Evolutionary conservation across 805 yeast species (phyloP).

Genomic region (Peterozyma xylosa): DNA sequence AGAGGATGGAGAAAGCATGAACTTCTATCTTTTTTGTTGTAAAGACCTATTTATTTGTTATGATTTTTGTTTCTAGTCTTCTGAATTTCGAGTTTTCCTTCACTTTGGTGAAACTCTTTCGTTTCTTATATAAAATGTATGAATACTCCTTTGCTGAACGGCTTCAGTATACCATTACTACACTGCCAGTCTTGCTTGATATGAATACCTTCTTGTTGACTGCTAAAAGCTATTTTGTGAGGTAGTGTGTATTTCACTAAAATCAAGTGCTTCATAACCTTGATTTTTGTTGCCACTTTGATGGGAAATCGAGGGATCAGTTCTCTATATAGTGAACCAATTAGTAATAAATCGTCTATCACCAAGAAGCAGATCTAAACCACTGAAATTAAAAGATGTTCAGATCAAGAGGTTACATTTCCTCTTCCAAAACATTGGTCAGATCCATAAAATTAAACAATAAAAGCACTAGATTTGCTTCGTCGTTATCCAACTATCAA

Average conservation of each 20-base stretch:
- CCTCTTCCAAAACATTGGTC: background rate
- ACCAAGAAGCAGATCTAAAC: background rate
- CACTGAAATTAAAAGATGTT: slow-evolving; percentile 1
- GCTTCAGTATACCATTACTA: too few species aligned
- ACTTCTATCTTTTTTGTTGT: too few species aligned
- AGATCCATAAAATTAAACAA: background rate
- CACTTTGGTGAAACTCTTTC: too few species aligned
- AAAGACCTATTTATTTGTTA: too few species aligned
- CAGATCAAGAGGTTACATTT: slow-evolving; percentile 5
- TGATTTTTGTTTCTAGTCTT: too few species aligned
- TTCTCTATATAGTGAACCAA: background rate
- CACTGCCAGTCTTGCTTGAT: too few species aligned
- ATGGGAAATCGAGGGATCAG: background rate
- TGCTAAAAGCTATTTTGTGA: too few species aligned
- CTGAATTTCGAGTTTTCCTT: too few species aligned
- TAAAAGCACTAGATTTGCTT: slow-evolving; percentile 3
- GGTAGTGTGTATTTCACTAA: background rate
- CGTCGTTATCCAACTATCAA: slow-evolving; percentile 13
- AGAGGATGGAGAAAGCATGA: too few species aligned
- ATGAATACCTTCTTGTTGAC: too few species aligned
- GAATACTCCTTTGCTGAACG: too few species aligned
- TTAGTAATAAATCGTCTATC: background rate
- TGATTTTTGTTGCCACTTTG: background rate
- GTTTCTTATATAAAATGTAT: too few species aligned
- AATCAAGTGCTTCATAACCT: background rate